Evolutionary conservation across 2,329 filamentous ascomycete species (phyloP).

Genomic region (Blastomyces emzantsi): DNA sequence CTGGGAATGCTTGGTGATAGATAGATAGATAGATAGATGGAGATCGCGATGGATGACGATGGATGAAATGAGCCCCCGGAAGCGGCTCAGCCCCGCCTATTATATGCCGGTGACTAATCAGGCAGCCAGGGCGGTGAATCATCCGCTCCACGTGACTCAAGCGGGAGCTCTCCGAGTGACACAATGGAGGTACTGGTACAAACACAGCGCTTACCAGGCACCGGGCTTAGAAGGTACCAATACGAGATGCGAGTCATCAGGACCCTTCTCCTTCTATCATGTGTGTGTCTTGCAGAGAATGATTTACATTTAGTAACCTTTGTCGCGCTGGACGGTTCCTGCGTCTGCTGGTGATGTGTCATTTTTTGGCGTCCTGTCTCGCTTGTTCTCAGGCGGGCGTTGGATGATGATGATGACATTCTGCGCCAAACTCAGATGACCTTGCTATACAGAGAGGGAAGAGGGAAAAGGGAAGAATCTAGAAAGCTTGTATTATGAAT

Average conservation of each 20-base stretch:
- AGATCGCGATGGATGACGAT: constrained; percentile 14
- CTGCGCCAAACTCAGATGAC: too few species aligned
- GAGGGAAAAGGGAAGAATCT: too few species aligned
- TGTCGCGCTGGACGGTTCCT: background rate
- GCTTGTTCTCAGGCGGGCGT: too few species aligned
- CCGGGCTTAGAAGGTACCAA: background rate
- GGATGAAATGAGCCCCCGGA: constrained; percentile 5
- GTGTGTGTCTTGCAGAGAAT: background rate
- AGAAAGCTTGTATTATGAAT: background rate
- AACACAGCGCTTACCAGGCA: background rate
- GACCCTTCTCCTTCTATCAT: background rate
- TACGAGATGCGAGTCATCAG: background rate
- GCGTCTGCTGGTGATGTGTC: background rate
- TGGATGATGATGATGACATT: too few species aligned
- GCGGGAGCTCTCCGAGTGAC: too few species aligned
- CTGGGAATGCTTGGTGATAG: background rate
- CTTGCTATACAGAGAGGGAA: too few species aligned
- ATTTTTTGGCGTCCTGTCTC: background rate
- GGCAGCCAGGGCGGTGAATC: background rate
- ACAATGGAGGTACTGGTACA: background rate
- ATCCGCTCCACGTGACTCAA: background rate
- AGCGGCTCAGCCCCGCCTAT: constrained; percentile 1
- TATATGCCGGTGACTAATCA: background rate
- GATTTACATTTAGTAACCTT: too few species aligned
- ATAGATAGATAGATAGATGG: background rate